Percentiles rank a stretch among this genome's conserved stretches.
phyloP scores from a whole-genome alignment of 179 eudicot genomes.

The Silene noctiflora region DNA sequence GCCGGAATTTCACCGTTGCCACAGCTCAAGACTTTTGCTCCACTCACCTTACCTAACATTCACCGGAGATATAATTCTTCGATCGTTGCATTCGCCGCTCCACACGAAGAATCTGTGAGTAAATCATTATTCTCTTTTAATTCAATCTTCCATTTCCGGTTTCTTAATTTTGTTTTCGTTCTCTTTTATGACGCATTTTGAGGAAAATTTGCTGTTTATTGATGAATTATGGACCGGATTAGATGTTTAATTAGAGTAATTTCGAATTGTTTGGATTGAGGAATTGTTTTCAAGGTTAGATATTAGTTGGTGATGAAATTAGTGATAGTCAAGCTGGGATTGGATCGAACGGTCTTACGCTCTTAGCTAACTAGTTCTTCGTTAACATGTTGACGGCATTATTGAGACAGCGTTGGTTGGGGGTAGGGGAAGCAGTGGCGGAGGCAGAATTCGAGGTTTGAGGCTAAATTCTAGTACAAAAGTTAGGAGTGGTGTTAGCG shows the following conservation, averaged over 20 bases:
- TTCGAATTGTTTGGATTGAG: background rate
- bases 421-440: too few species aligned
- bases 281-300: background rate
- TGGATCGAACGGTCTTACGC: background rate
- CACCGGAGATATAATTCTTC: background rate
- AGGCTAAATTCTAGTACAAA: too few species aligned
- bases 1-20: background rate
- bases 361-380: too few species aligned
- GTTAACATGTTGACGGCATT: too few species aligned
- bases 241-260: background rate
- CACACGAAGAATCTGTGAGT: background rate
- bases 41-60: background rate
- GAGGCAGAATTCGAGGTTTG: too few species aligned
- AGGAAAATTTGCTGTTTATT: background rate
- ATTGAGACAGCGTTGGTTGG: too few species aligned
- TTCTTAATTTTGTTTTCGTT: background rate
- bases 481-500: too few species aligned
- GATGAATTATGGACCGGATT: background rate
- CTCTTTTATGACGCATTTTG: background rate
- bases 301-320: background rate
- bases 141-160: background rate
- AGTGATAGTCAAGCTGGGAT: background rate
- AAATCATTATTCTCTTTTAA: too few species aligned
- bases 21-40: too few species aligned
- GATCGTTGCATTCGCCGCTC: slow-evolving; percentile 1